Conservation (phyloP, 805 yeast species). For the Maudiozyma turicensis region DNA sequence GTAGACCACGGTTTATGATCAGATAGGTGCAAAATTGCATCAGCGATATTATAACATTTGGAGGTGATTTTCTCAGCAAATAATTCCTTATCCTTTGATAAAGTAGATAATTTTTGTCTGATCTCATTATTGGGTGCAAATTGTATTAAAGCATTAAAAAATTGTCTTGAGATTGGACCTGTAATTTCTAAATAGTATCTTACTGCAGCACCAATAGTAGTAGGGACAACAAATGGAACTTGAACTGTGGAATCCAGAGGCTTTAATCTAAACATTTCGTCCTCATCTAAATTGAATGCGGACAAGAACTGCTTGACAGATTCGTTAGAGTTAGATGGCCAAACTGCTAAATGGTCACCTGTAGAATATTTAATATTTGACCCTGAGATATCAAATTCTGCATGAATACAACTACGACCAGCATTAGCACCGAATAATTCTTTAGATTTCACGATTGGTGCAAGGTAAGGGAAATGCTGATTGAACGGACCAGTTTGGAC, state of each 20-base stretch:
- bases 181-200: conserved; percentile 84
- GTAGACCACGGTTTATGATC: conserved; percentile 58
- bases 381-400: conserved; percentile 73
- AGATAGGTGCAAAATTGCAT: conserved; percentile 55
- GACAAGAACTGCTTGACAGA: conserved; percentile 55
- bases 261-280: conserved; percentile 48
- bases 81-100: conserved; percentile 58
- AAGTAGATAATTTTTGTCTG: conserved; percentile 30
- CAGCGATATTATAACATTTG: conserved; percentile 63
- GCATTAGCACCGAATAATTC: conserved; percentile 57
- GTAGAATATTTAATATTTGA: conserved; percentile 79
- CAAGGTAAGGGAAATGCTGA: conserved; percentile 72
- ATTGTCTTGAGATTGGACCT: conserved; percentile 89
- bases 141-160: conserved; percentile 60
- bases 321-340: conserved; percentile 83
- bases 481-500: conserved; percentile 67
- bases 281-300: conserved; percentile 49
- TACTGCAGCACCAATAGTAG: conserved; percentile 76
- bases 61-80: conserved; percentile 59
- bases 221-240: conserved; percentile 63
- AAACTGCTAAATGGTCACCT: conserved; percentile 91
- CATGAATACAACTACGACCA: conserved; percentile 76
- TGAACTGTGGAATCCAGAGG: conserved; percentile 61
- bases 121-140: conserved; percentile 66
- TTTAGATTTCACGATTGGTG: conserved; percentile 50